phyloP scores from a whole-genome alignment of 768 basidiomycete species.

The Tricholoma saponaceum region DNA sequence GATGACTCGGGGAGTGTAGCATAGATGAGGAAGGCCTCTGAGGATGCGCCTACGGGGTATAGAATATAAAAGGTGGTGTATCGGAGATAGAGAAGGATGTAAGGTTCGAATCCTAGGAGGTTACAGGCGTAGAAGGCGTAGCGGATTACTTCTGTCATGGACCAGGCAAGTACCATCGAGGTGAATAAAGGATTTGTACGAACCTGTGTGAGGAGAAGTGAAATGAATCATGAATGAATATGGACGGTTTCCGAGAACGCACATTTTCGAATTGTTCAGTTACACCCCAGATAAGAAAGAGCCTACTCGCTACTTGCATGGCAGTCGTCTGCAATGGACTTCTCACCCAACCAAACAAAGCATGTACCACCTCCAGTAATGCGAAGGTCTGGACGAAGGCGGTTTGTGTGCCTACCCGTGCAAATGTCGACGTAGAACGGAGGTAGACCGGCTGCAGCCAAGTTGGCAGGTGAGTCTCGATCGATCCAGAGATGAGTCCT shows the following conservation, averaged over 20 bases:
- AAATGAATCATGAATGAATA: neutral
- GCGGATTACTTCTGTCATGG: constrained; percentile 84
- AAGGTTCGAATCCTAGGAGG: constrained; percentile 52
- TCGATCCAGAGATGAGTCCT: constrained; percentile 16
- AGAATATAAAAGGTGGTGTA: constrained; percentile 93
- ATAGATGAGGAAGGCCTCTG: constrained; percentile 83
- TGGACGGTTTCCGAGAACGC: constrained; percentile 17
- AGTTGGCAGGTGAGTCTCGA: constrained; percentile 36
- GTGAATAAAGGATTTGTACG: constrained; percentile 77
- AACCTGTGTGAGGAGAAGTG: constrained; percentile 35
- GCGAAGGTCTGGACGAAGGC: constrained; percentile 83
- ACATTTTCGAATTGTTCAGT: constrained; percentile 61
- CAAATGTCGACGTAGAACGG: constrained; percentile 54
- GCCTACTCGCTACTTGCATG: constrained; percentile 76
- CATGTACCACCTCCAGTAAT: constrained; percentile 79
- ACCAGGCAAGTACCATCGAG: constrained; percentile 93
- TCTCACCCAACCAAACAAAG: constrained; percentile 72
- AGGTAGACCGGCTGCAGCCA: constrained; percentile 39
- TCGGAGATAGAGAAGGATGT: constrained; percentile 62
- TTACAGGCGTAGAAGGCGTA: constrained; percentile 82
- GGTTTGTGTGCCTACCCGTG: constrained; percentile 55
- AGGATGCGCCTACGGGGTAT: constrained; percentile 91
- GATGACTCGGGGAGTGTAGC: constrained; percentile 61
- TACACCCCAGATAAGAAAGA: constrained; percentile 86
- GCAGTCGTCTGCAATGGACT: constrained; percentile 71